These are phyloP conservation scores for Tuber magnatum DNA, from an alignment of 495 filamentous ascomycete species.

Conservation along the genomic window DNA sequence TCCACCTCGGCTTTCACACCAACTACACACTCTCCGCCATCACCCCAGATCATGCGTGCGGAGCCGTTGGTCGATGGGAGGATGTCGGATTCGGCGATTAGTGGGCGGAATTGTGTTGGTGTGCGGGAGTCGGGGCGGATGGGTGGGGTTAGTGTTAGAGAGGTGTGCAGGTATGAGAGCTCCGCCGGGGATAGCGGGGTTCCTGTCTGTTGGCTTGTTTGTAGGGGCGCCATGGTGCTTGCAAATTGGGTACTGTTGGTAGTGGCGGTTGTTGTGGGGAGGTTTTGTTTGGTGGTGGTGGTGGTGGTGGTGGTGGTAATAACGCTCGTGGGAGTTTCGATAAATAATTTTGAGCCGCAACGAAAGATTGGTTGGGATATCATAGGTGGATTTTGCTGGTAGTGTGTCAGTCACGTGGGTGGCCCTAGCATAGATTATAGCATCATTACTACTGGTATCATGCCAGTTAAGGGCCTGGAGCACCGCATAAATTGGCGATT, in stretches of 20 bases:
- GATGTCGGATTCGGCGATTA: slow-evolving; percentile 81
- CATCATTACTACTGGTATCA: no score
- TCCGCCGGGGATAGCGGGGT: slow-evolving; percentile 81
- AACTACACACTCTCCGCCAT: slow-evolving; percentile 90
- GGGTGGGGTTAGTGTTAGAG: slow-evolving; percentile 67
- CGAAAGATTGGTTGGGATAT: slow-evolving; percentile 27
- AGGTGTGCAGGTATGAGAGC: slow-evolving; percentile 88
- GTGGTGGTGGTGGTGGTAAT: background rate
- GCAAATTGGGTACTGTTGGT: background rate
- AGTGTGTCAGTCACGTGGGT: no score
- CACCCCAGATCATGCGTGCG: slow-evolving; percentile 85
- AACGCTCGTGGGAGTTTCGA: slow-evolving; percentile 1
- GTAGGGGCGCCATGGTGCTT: slow-evolving; percentile 38
- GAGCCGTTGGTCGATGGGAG: slow-evolving; percentile 84
- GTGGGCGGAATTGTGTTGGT: slow-evolving; percentile 78
- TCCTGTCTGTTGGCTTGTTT: slow-evolving; percentile 31
- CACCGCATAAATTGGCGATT: no score
- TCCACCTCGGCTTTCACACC: slow-evolving; percentile 93
- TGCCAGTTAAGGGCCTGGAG: no score
- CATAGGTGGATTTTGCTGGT: background rate
- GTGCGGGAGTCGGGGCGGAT: slow-evolving; percentile 83
- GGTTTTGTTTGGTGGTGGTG: slow-evolving; percentile 3
- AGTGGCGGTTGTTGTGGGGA: background rate
- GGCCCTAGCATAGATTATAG: no score
- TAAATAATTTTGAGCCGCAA: slow-evolving; percentile 28